Evolutionary conservation across 2,329 filamentous ascomycete genomes (phyloP), one percentile per base, ranked within the genome.

Genomic region (Beauveria asiatica): DNA sequence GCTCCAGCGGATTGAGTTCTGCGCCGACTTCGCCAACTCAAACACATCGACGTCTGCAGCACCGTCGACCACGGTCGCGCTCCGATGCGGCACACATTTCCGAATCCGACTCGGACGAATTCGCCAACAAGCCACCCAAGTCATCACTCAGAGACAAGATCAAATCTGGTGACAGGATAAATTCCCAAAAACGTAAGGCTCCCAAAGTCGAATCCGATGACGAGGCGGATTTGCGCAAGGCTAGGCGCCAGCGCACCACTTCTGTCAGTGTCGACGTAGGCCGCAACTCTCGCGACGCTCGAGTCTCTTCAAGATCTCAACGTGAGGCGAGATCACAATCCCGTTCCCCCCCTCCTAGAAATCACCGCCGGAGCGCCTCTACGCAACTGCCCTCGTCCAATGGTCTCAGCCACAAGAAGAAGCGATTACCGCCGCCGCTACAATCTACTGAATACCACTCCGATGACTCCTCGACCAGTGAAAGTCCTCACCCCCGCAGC

Each of bases 391-490:
- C 82, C 1, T 75, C 78, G 10, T 76, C 78, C 33, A 83, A 83
- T 69, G 83, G 83, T 5, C 69, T 84, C 39, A 74, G 76, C 56
- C 74, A 78, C 61, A 87, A 87, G 73, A 87, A 86, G 71, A 83
- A 80, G 71, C 83, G 80, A 50, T 70, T 83, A 25, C 83, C 85
- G 8, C 80, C 82, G 7, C 84, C 85, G 11, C 76, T 88, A 55
- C 79, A 83, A 57, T 78, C 84, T 10, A 81, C 80, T 25, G 84
- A 86, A 62, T 87, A 88, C 63, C 82, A 85, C 60, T 89, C 86
- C 0, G 87, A 89, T 69, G 81, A 87, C 64, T 85, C 86, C 50
- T 83, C 84, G 50, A 79, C 78, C 19, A 83, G 83, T 67, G 83
- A 78, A 42, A 84, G 82, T 65, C 82, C 83, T 10, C 80, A 83